A percentile compares a stretch with the other conserved stretches of the same genome.
Conservation (phyloP, 116 monocot genomes). For the Trichopus zeylanicus region DNA sequence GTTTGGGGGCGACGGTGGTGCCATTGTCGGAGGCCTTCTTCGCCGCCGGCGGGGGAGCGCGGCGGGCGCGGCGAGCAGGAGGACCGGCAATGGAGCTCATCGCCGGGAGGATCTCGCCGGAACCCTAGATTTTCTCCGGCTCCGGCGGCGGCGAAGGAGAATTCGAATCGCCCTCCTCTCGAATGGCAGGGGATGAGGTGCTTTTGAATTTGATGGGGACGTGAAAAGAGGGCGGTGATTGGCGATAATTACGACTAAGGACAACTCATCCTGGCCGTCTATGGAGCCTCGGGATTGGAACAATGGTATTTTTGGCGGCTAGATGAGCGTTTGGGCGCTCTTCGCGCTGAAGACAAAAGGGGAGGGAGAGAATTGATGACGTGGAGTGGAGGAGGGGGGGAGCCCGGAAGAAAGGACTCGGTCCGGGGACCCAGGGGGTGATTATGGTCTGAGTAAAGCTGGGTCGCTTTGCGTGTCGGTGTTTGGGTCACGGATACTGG, state of each 20-base stretch:
- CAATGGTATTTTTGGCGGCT: no score
- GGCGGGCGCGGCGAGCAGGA: constrained; percentile 11
- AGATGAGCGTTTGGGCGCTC: no score
- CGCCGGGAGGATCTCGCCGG: background rate
- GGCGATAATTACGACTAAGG: background rate
- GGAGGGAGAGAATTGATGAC: no score
- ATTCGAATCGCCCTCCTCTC: background rate
- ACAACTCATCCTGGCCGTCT: background rate
- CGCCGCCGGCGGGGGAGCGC: constrained; percentile 12
- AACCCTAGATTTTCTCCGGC: background rate
- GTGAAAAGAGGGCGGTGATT: background rate
- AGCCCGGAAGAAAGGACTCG: no score
- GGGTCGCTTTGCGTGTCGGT: no score
- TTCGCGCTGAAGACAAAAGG: no score
- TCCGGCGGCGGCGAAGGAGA: background rate
- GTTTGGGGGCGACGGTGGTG: constrained; percentile 23
- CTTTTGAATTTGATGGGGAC: background rate
- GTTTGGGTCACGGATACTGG: no score
- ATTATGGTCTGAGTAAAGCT: no score
- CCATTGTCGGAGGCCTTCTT: constrained; percentile 23
- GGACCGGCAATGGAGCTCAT: constrained; percentile 27
- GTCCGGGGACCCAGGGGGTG: no score
- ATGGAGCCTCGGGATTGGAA: no score
- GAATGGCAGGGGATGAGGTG: no score
- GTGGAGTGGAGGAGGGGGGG: no score